A percentile compares a stretch with the other conserved stretches of the same genome.
These are phyloP conservation scores for Marsdenia floribunda DNA, from an alignment of 257 asterid genomes.

Conservation along the genomic window DNA sequence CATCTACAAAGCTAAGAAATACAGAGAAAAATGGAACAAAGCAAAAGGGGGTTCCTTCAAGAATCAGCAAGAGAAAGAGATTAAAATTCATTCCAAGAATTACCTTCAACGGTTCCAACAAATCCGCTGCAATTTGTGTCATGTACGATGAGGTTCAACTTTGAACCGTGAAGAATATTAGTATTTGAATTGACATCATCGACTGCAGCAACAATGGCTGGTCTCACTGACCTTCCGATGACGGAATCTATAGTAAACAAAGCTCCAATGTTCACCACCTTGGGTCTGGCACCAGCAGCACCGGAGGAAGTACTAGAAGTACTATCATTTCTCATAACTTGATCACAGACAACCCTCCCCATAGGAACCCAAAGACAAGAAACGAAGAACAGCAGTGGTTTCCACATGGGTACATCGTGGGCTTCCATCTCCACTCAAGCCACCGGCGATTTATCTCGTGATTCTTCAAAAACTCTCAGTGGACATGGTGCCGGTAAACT, in stretches of 20 bases:
- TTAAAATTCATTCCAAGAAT: slow-evolving; percentile 1
- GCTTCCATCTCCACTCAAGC: not conserved
- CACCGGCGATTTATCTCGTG: not conserved
- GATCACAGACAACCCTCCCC: slow-evolving; percentile 1
- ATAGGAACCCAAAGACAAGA: slow-evolving; percentile 7
- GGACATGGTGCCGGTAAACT: not conserved
- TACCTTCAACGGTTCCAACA: slow-evolving; percentile 84
- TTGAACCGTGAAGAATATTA: slow-evolving; percentile 44
- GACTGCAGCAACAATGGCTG: slow-evolving; percentile 69
- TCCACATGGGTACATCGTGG: not conserved
- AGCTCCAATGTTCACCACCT: slow-evolving; percentile 65
- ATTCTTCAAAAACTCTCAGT: not conserved
- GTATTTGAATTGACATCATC: slow-evolving; percentile 68
- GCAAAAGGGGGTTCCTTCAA: not conserved
- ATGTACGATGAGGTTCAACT: slow-evolving; percentile 55
- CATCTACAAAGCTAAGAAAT: not conserved
- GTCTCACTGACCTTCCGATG: slow-evolving; percentile 72
- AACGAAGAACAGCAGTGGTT: not conserved
- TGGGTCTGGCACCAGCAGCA: slow-evolving; percentile 21
- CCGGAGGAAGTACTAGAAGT: not conserved
- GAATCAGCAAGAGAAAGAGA: not conserved
- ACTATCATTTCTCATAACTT: slow-evolving; percentile 2
- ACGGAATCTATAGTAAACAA: slow-evolving; percentile 62
- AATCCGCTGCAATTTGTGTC: slow-evolving; percentile 94
- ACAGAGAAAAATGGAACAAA: not conserved